A percentile compares a stretch with the other conserved stretches of the same genome.
Conservation (phyloP, 257 asterid genomes). For the Orobanche coerulescens region DNA sequence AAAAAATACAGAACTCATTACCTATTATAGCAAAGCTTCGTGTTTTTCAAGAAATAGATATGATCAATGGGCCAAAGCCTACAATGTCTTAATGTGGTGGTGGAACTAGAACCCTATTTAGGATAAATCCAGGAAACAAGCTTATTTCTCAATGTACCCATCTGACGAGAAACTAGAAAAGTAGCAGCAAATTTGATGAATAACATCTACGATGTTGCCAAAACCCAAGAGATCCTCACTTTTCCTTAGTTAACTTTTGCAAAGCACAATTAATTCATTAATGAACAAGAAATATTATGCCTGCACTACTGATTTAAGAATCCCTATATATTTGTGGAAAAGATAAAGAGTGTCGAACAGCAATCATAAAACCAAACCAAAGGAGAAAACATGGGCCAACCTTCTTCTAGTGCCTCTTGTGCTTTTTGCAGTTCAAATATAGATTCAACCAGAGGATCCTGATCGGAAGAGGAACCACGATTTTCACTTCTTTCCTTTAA, state of each 20-base stretch:
- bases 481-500: constrained; percentile 38
- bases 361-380: constrained; percentile 7
- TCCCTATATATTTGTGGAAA: neutral
- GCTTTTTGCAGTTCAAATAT: constrained; percentile 42
- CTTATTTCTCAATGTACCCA: too few species aligned
- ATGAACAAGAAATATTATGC: constrained; percentile 7
- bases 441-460: constrained; percentile 50
- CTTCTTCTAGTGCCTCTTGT: constrained; percentile 68
- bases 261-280: neutral
- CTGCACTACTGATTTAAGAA: neutral
- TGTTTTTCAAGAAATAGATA: too few species aligned
- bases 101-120: too few species aligned
- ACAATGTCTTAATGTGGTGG: too few species aligned
- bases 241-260: too few species aligned
- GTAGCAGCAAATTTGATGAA: too few species aligned
- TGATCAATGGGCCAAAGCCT: too few species aligned
- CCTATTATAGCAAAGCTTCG: too few species aligned
- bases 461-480: constrained; percentile 33
- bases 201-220: too few species aligned
- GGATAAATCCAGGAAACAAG: too few species aligned
- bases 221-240: too few species aligned
- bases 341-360: neutral
- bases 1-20: neutral
- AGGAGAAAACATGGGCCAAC: constrained; percentile 25
- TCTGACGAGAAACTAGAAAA: too few species aligned